Evolutionary conservation across 2,329 filamentous ascomycete species (phyloP), one percentile per base, ranked within the genome.

Genomic region (Cordyceps militaris): DNA sequence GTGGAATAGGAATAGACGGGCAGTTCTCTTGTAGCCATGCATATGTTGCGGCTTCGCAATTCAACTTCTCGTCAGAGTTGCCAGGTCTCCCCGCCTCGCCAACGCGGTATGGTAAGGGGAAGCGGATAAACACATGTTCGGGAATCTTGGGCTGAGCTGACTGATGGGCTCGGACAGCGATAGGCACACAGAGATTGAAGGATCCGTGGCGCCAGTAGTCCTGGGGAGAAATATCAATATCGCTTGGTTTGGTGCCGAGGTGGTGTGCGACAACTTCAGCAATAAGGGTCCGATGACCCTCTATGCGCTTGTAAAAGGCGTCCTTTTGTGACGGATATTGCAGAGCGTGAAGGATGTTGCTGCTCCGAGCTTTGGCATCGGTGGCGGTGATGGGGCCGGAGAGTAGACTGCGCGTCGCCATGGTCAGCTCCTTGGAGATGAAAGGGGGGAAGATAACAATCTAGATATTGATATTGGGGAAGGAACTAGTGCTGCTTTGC

Each of bases 51-150:
- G 61, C 62, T 38, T 65, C 62, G 56, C 46, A 60, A 30, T 59
- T 56, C 30, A 76, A n/a, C 65, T 76, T 76, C 63, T 76, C 73
- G 43, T 77, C 71, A 11, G 67, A 68, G 52, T 72, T 75, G 14
- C 72, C 74, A 10, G 72, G 72, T 44, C 66, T 60, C 19, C 43
- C 57, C n/a, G 52, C 55, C 57, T 76, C 73, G 16, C 72, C 74
- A 16, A 73, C 63, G 38, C 70, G 70, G 55, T 67, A 69, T 32
- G 68, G 67, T 60, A 71, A 56, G 44, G 70, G 66, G 46, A 67
- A 64, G 32, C 66, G 61, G 24, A 64, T 58, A 10, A 61, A 19
- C 21, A 6, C 44, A 56, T 19, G 59, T 28, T 44, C 8, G 14
- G 13, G 38, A 47, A 40, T 46, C 26, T 34, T 34, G 42, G 16